Conservation (phyloP, 192 early-diverging fungal species). For the Rhizophagus clarus region DNA sequence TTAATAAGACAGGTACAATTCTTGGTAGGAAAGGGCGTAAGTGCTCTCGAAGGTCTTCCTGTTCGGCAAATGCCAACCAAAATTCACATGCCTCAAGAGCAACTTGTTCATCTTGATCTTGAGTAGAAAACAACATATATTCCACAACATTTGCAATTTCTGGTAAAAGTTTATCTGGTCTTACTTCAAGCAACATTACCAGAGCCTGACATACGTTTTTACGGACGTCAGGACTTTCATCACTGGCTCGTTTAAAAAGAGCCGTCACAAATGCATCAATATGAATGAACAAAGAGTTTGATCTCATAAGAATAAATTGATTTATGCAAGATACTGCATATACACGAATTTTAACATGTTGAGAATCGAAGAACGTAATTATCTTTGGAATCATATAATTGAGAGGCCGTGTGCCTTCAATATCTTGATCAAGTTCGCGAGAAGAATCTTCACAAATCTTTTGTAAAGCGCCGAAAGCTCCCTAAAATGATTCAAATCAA, state of each 20-base stretch:
- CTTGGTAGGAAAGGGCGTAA: conserved; percentile 70
- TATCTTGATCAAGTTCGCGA: conserved; percentile 73
- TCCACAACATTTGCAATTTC: conserved; percentile 88
- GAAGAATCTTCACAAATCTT: conserved; percentile 97
- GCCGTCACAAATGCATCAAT: conserved; percentile 73
- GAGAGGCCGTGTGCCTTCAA: conserved; percentile 73
- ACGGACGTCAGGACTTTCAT: conserved; percentile 80
- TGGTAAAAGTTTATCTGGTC: conserved; percentile 83
- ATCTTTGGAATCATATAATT: conserved; percentile 90
- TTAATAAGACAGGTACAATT: conserved; percentile 89
- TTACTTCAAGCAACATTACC: conserved; percentile 84
- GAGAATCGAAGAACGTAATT: conserved; percentile 81
- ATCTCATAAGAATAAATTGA: conserved; percentile 82
- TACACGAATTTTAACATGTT: conserved; percentile 72
- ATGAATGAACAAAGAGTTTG: conserved; percentile 70
- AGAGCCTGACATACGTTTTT: conserved; percentile 94
- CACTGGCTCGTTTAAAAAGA: conserved; percentile 84
- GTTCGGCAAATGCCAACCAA: conserved; percentile 97
- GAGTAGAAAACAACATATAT: conserved; percentile 96
- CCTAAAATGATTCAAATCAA: conserved; percentile 44
- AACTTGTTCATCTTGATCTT: conserved; percentile 80
- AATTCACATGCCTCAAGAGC: conserved; percentile 99
- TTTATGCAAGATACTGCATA: conserved; percentile 83
- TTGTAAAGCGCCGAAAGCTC: conserved; percentile 82
- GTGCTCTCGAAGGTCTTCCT: conserved; percentile 74